Evolutionary conservation across 805 yeast species (phyloP), one percentile per base, ranked within the genome.

Genomic region (Babjeviella inositovora): DNA sequence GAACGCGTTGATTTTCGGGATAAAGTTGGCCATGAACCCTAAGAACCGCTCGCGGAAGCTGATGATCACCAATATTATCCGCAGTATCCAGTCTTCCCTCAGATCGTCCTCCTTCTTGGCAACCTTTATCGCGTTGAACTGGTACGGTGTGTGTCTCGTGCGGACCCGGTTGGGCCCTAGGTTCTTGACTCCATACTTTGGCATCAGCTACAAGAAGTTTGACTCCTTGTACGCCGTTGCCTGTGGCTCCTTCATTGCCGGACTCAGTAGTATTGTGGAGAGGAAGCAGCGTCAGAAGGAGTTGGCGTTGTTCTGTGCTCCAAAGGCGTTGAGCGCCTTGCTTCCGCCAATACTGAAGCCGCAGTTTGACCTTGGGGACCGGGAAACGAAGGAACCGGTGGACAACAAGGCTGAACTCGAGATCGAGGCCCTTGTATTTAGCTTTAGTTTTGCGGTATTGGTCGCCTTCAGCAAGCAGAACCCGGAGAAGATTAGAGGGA

Each of bases 111-210:
- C 47, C 14, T 60, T 60, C 35, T 40, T 60, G 24, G 62, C 56
- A 4, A 27, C 50, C 2, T 60, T 47, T 30, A 59, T 60, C 14
- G 45, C 45, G 8, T 37, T 57, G 21, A 43, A 43, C 27, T 60
- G 67, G 67, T 61, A 61, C 30, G 50, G 51, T 6, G 65, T 61
- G 8, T 60, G 68, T 33, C 37, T 59, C 13, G 42, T 48, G 3
- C 36, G 68, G 23, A 45, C 50, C 4, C 31, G 62, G 25, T 23
- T 57, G 3, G 43, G 57, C 2, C 64, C 64, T 55, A 3, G 30
- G 51, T 21, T 55, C 52, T 10, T 32, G 47, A 30, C 54, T 53
- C 7, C 45, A 53, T 11, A 25, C 49, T 15, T 38, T 49, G 4
- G 39, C 49, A 10, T 20, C 41, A 11, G 45, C 39, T 10, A 33